phyloP scores from a whole-genome alignment of 2,329 filamentous ascomycete genomes.

The Graphiopsis chlorocephala region DNA sequence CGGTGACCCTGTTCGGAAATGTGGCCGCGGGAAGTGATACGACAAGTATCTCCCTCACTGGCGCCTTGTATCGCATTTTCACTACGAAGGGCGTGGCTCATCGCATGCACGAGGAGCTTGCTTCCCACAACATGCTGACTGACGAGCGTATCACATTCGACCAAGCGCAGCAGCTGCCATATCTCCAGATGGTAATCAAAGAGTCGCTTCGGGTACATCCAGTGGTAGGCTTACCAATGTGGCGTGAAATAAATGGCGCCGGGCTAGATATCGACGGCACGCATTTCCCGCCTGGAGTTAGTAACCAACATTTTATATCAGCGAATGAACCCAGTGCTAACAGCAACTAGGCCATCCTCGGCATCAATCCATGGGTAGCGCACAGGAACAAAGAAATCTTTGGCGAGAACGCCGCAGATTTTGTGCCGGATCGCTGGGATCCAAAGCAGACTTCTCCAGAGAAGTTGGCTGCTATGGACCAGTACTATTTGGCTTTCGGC shows the following conservation, averaged over 20 bases:
- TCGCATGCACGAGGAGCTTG: not conserved
- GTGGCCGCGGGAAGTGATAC: constrained; percentile 2
- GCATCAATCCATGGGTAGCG: constrained; percentile 35
- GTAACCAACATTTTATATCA: not conserved
- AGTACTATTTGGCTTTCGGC: not conserved
- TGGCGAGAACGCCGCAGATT: constrained; percentile 33
- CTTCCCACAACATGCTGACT: constrained; percentile 22
- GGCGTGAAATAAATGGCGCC: not conserved
- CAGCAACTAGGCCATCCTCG: constrained; percentile 23
- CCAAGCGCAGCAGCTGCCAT: constrained; percentile 8
- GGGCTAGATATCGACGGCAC: not conserved
- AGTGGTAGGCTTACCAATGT: not conserved
- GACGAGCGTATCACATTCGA: constrained; percentile 5
- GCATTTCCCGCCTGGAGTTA: not conserved
- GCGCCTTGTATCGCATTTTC: not conserved
- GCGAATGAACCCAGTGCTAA: not conserved
- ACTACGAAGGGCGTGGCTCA: not conserved
- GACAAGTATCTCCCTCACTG: not conserved
- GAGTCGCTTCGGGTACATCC: not conserved
- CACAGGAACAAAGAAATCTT: constrained; percentile 31
- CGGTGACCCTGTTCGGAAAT: not conserved
- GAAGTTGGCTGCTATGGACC: not conserved
- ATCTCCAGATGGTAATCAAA: constrained; percentile 2
- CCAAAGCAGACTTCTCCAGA: not conserved
- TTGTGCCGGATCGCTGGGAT: constrained; percentile 35